A percentile compares a stretch with the other conserved stretches of the same genome.
Evolutionary conservation across 495 filamentous ascomycete genomes (phyloP).

Genomic region (Trichoderma virens): DNA sequence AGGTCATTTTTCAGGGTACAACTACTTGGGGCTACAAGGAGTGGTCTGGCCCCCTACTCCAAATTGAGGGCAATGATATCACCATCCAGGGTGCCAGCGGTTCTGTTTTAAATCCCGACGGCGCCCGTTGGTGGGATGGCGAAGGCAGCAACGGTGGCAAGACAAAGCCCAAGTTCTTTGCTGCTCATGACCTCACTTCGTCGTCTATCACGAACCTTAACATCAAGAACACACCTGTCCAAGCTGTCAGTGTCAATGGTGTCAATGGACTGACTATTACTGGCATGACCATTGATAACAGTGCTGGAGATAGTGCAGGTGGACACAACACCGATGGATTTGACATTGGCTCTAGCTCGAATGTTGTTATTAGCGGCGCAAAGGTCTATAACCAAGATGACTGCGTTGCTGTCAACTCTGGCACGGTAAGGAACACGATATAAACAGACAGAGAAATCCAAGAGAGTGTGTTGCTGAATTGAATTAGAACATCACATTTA

Average conservation of each 20-base stretch:
- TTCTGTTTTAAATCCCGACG: constrained; percentile 37
- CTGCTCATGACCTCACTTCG: constrained; percentile 31
- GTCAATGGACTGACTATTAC: constrained; percentile 40
- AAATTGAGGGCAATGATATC: constrained; percentile 40
- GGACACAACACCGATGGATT: constrained; percentile 64
- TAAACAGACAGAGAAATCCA: background rate
- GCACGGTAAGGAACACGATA: constrained; percentile 18
- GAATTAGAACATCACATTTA: constrained; percentile 22
- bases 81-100: constrained; percentile 38
- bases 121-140: constrained; percentile 46
- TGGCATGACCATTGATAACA: constrained; percentile 53
- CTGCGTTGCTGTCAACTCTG: constrained; percentile 53
- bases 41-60: constrained; percentile 42
- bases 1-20: constrained; percentile 44
- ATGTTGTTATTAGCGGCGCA: constrained; percentile 47
- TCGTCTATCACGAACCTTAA: constrained; percentile 33
- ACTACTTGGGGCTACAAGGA: constrained; percentile 44
- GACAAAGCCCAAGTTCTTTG: constrained; percentile 50
- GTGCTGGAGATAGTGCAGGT: constrained; percentile 39
- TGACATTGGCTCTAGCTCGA: constrained; percentile 45
- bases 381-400: constrained; percentile 57
- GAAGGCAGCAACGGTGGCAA: constrained; percentile 43
- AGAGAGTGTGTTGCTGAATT: background rate
- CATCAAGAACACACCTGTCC: constrained; percentile 53
- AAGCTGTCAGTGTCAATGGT: constrained; percentile 50